Percentiles rank a stretch among this genome's conserved stretches.
Conservation (phyloP, 768 basidiomycete species). For the Mycena galericulata region DNA sequence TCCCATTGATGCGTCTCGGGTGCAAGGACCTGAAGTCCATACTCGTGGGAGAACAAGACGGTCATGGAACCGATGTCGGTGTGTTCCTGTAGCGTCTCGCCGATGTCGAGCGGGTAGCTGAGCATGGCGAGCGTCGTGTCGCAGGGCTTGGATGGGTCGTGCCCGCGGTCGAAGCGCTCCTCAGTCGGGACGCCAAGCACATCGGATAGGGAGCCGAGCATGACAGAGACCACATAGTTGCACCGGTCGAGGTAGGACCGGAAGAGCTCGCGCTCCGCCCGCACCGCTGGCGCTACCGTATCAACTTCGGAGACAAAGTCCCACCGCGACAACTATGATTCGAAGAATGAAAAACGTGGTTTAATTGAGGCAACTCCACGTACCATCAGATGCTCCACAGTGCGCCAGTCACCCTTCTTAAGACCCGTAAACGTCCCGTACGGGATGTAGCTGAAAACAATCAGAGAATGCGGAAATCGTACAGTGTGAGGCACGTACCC, state of each 20-base stretch:
- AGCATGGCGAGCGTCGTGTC: neutral
- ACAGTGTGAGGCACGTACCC: neutral
- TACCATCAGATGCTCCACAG: neutral
- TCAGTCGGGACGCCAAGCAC: neutral
- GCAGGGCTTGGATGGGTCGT: neutral
- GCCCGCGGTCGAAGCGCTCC: neutral
- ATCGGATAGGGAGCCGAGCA: neutral
- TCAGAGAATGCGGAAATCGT: no score
- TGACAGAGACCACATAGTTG: neutral
- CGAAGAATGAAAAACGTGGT: neutral
- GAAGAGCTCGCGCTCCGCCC: neutral
- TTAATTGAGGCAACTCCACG: no score
- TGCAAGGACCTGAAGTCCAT: neutral
- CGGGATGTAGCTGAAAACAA: neutral
- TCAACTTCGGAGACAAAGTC: neutral
- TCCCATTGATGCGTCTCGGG: neutral
- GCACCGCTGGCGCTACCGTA: neutral
- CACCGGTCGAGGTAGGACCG: neutral
- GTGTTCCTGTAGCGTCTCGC: constrained; percentile 4
- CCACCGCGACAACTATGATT: neutral
- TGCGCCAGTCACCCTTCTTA: neutral
- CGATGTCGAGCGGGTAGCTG: constrained; percentile 6
- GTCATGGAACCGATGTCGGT: constrained; percentile 4
- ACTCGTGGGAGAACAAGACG: neutral
- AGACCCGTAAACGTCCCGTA: neutral